Percentiles rank a stretch among this genome's conserved stretches.
Conservation (phyloP, 2,329 filamentous ascomycete species). For the Rugonectria rugulosa region DNA sequence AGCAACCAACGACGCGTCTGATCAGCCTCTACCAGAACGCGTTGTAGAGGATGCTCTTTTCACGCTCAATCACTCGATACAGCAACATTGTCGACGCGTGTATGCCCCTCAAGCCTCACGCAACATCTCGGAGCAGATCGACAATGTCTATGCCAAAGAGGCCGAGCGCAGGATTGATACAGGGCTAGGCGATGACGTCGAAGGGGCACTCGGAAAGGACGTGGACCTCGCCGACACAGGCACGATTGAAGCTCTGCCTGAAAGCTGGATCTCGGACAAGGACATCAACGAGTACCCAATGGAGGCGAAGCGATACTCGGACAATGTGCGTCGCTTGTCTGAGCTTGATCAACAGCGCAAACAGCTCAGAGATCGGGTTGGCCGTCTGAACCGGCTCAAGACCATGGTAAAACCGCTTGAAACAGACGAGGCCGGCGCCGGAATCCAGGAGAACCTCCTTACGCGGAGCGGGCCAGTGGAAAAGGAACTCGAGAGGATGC, state of each 20-base stretch:
- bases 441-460: slow-evolving; percentile 71
- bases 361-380: slow-evolving; percentile 50
- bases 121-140: slow-evolving; percentile 77
- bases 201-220: slow-evolving; percentile 46
- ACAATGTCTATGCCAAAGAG: slow-evolving; percentile 65
- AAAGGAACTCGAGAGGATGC: slow-evolving; percentile 71
- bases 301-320: slow-evolving; percentile 60
- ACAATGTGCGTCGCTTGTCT: slow-evolving; percentile 57
- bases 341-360: slow-evolving; percentile 53
- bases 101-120: slow-evolving; percentile 74
- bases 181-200: slow-evolving; percentile 46
- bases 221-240: slow-evolving; percentile 54
- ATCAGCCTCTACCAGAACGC: slow-evolving; percentile 53
- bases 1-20: slow-evolving; percentile 52
- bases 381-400: slow-evolving; percentile 57
- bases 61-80: slow-evolving; percentile 67
- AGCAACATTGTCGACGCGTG: slow-evolving; percentile 70
- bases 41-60: slow-evolving; percentile 64
- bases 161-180: slow-evolving; percentile 48
- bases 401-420: slow-evolving; percentile 55
- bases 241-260: slow-evolving; percentile 56
- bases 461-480: slow-evolving; percentile 71
- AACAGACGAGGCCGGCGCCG: slow-evolving; percentile 40
- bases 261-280: slow-evolving; percentile 54
- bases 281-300: slow-evolving; percentile 48